Evolutionary conservation across 1,139 yeast species (phyloP), one percentile per base, ranked within the genome.

Genomic region (Blastobotrys buckinghamii): DNA sequence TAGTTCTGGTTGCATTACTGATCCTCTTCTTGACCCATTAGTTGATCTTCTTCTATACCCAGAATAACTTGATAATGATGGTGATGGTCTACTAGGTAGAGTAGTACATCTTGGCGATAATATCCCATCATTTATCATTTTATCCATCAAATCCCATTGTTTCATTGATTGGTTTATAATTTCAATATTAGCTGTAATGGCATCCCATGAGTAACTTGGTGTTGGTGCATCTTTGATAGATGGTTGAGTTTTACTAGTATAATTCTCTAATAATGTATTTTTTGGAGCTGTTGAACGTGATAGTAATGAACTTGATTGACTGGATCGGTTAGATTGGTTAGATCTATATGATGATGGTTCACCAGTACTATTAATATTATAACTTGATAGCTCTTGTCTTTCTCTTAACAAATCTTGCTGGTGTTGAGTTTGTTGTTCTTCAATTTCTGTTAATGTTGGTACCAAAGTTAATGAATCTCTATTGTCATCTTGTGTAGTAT

Each of bases 131-230:
- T 30, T 12, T n/a, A 13, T 5, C 15, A 40, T 33, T 34, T 16
- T 6, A n/a, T 40, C 43, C 17, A 40, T 27, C 22, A 46, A 39
- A 9, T 54, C 53, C 54, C 56, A 48, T 20, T 47, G 47, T 16
- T 50, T 40, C 42, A 57, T 50, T 10, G 56, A 52, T 8, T 50
- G 45, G 20, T 48, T 47, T 35, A 58, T 55, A 12, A 19, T 35
- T 40, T 52, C 50, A 17, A 58, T 45, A 44, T 57, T 58, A 20
- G 57, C 50, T 9, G 50, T 48, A 34, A 57, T 56, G 15, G 43
- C 47, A 19, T 55, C 60, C 61, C 61, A 57, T 22, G 58, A 57
- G 45, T 58, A 58, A 8, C 12, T 13, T 29, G 32, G 6, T 29
- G 32, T 29, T 29, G 32, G 32, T 29, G n/a, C n/a, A 6, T 29